A percentile compares a stretch with the other conserved stretches of the same genome.
Conservation (phyloP, 1,284 basidiomycete species). For the Coriolopsis trogii region DNA sequence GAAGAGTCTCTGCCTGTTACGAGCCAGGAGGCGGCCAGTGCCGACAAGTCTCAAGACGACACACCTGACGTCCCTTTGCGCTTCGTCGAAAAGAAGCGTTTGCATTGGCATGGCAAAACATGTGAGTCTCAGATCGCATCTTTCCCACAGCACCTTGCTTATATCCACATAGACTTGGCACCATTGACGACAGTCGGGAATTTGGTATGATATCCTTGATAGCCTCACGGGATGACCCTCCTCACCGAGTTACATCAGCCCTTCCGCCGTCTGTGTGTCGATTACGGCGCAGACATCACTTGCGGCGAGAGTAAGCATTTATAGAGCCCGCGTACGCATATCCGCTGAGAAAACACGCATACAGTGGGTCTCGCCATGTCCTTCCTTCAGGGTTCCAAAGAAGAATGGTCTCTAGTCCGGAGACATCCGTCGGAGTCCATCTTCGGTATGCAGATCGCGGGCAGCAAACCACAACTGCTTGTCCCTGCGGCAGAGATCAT, state of each 20-base stretch:
- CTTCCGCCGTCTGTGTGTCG: constrained; percentile 88
- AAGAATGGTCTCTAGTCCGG: constrained; percentile 90
- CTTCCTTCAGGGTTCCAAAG: constrained; percentile 80
- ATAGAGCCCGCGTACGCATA: constrained; percentile 8
- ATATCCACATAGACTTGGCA: constrained; percentile 69
- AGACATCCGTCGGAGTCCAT: constrained; percentile 85
- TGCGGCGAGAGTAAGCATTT: constrained; percentile 82
- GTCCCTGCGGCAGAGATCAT: constrained; percentile 88
- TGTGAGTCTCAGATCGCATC: constrained; percentile 51
- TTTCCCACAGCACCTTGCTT: background rate
- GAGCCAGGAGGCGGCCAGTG: background rate
- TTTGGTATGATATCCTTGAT: constrained; percentile 53
- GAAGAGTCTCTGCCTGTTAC: background rate
- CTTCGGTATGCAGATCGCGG: constrained; percentile 92
- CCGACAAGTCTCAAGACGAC: constrained; percentile 44
- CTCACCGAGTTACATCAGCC: constrained; percentile 54
- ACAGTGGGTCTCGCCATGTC: constrained; percentile 84
- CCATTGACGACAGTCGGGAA: constrained; percentile 97
- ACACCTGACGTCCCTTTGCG: constrained; percentile 71
- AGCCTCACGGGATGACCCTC: background rate
- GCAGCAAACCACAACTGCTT: constrained; percentile 75
- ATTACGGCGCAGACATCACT: constrained; percentile 92
- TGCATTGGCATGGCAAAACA: constrained; percentile 88
- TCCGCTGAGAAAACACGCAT: no score
- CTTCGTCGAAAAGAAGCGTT: constrained; percentile 82